These are phyloP conservation scores for Trapa incisa DNA, from an alignment of 345 rosid genomes.

Conservation along the genomic window DNA sequence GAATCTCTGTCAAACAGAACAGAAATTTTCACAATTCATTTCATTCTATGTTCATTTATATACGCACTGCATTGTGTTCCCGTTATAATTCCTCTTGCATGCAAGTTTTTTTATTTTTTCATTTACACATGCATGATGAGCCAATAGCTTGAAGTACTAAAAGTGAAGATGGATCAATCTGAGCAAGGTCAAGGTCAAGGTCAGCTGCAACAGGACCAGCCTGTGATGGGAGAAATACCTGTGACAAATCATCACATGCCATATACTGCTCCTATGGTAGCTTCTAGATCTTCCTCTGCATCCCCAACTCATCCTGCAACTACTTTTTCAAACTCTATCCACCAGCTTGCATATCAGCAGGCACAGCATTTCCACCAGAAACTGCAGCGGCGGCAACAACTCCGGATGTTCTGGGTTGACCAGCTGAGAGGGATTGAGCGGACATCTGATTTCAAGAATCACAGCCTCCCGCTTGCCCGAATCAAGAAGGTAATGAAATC, in stretches of 20 bases:
- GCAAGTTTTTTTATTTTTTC: not conserved
- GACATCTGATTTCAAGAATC: constrained; percentile 27
- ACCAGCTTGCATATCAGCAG: constrained; percentile 29
- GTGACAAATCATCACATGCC: constrained; percentile 29
- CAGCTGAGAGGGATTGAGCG: constrained; percentile 33
- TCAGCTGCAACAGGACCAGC: constrained; percentile 14
- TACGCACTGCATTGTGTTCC: not conserved
- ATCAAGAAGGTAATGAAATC: constrained; percentile 39
- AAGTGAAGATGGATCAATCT: constrained; percentile 36
- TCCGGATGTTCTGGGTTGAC: constrained; percentile 30
- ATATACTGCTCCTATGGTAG: constrained; percentile 29
- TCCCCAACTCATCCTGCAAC: constrained; percentile 19
- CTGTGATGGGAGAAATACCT: constrained; percentile 29
- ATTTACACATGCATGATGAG: not conserved
- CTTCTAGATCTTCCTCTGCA: constrained; percentile 39
- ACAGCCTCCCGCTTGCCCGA: constrained; percentile 31
- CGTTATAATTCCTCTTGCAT: not conserved
- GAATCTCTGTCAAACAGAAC: not conserved
- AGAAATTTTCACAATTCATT: not conserved
- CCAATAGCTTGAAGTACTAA: not conserved
- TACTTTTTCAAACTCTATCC: constrained; percentile 18
- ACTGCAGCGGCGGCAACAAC: constrained; percentile 31
- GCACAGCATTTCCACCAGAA: constrained; percentile 37
- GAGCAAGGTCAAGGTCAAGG: constrained; percentile 33
- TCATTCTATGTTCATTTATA: not conserved